Evolutionary conservation across 805 yeast genomes (phyloP), one percentile per base, ranked within the genome.

Genomic region (Metschnikowia gelsemii): DNA sequence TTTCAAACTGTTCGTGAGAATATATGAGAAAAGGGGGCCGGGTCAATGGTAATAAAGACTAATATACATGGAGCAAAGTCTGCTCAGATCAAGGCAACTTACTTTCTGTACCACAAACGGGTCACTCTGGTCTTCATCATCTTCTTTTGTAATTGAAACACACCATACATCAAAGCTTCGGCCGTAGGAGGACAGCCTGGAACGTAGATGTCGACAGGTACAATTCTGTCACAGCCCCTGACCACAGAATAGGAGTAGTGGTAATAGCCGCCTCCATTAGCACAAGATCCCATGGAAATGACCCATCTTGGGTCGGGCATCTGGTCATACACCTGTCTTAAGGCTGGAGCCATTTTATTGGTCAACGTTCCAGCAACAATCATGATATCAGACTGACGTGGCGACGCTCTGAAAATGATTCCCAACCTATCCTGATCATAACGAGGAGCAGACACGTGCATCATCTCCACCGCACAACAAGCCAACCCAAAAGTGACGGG

Each of bases 291-390:
- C 96, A 87, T 87, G 43, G 93, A 84, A 55, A 87, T 87, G 38
- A 87, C 96, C 95, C 95, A 87, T 68, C 90, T 80, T 34, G 96
- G 96, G 55, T 84, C 93, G 25, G 96, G 88, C 95, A 87, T 87
- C 68, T 87, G 96, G 65, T 87, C 96, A 65, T 87, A 87, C 24
- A 87, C 95, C 70, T 86, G 93, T 72, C 96, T 82, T 63, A 87
- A 73, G 19, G 93, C 93, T 29, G 96, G 96, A 2, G 95, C 95
- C 96, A 87, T 87, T 70, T 87, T 87, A 64, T 87, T 87, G 49
- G 96, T 87, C 52, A 87, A 78, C 2, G 96, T 87, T 30, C 96
- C 96, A 2, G 96, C 95, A 43, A 87, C 93, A 68, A 87, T 87
- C 85, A 87, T 85, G 51, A 87, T 83, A 75, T 87, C 96, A 4